Evolutionary conservation across 75 land plant species (phyloP).

Genomic region (Pinus tabuliformis): DNA sequence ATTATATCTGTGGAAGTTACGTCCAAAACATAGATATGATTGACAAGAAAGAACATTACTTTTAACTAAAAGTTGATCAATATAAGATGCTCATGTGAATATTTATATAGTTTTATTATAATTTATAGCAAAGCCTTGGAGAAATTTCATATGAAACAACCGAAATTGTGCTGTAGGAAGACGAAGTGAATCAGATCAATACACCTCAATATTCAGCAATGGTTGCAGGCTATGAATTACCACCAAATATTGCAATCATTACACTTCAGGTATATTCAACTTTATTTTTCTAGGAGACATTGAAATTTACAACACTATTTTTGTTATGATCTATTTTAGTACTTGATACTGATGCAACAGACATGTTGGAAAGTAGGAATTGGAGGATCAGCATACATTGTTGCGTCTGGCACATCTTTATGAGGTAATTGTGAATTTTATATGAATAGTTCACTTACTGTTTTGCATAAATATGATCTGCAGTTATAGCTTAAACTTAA

Average conservation of each 20-base stretch:
- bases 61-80: not conserved
- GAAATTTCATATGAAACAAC: not conserved
- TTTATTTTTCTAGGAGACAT: not conserved
- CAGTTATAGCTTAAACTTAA: no score
- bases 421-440: slow-evolving; percentile 23
- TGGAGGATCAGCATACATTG: slow-evolving; percentile 23
- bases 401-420: slow-evolving; percentile 38
- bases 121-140: not conserved
- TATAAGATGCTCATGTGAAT: not conserved
- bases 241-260: slow-evolving; percentile 37
- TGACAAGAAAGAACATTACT: no score
- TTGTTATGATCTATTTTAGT: not conserved
- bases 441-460: not conserved
- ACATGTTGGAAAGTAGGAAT: slow-evolving; percentile 16
- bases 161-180: slow-evolving; percentile 14
- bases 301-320: no score
- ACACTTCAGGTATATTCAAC: slow-evolving; percentile 35
- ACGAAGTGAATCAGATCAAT: slow-evolving; percentile 8
- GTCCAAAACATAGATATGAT: no score
- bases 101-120: not conserved
- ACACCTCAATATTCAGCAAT: slow-evolving; percentile 21
- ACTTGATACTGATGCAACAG: not conserved
- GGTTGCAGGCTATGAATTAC: slow-evolving; percentile 30
- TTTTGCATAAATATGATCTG: not conserved
- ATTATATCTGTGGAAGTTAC: no score